A percentile compares a stretch with the other conserved stretches of the same genome.
phyloP scores from a whole-genome alignment of 768 basidiomycete species.

The Favolaschia claudopus region DNA sequence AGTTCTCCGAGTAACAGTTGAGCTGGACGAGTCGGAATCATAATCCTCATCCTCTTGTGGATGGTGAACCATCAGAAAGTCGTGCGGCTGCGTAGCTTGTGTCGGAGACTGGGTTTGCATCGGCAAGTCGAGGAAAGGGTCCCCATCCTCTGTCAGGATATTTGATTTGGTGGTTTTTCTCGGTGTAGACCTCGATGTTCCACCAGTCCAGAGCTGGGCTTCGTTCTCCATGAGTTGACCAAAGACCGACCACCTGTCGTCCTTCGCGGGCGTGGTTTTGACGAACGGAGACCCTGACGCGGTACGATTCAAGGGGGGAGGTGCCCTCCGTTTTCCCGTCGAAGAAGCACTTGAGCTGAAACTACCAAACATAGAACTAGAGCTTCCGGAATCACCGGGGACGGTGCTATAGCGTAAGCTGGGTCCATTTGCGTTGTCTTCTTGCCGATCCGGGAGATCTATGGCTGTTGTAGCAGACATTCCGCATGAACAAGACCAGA shows the following conservation, averaged over 20 bases:
- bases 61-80: not conserved
- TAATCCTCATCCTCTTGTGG: slow-evolving; percentile 25
- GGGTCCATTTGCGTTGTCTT: too few species aligned
- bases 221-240: slow-evolving; percentile 77
- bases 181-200: slow-evolving; percentile 11
- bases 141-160: slow-evolving; percentile 2
- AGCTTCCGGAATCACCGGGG: slow-evolving; percentile 7
- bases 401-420: too few species aligned
- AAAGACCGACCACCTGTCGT: slow-evolving; percentile 71
- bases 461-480: too few species aligned
- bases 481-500: too few species aligned
- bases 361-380: slow-evolving; percentile 11
- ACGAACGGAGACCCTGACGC: slow-evolving; percentile 25
- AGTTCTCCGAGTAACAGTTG: slow-evolving; percentile 23
- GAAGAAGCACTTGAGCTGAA: slow-evolving; percentile 9
- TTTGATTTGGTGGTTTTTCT: slow-evolving; percentile 19
- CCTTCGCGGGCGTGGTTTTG: slow-evolving; percentile 16
- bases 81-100: not conserved
- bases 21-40: slow-evolving; percentile 29
- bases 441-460: too few species aligned
- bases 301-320: too few species aligned
- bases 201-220: slow-evolving; percentile 45
- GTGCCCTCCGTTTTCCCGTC: too few species aligned
- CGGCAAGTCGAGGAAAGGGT: slow-evolving; percentile 21
- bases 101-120: slow-evolving; percentile 21